Conservation (phyloP, 805 yeast genomes). For the Metschnikowia orientalis region DNA sequence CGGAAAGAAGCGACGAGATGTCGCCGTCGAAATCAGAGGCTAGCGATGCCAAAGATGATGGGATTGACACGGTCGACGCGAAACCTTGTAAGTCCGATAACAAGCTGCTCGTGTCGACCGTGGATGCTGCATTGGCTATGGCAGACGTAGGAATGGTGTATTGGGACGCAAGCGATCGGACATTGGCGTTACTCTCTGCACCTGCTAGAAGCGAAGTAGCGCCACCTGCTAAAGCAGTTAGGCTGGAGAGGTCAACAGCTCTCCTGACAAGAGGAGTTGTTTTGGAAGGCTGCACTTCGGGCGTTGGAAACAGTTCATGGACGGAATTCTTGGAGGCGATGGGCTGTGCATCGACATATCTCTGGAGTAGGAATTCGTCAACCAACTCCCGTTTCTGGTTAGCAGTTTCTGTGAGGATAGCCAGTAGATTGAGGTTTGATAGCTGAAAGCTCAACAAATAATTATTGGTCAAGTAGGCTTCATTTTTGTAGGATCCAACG, state of each 20-base stretch:
- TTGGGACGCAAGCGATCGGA: slow-evolving; percentile 8
- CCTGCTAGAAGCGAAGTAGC: slow-evolving; percentile 4
- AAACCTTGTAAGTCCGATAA: slow-evolving; percentile 11
- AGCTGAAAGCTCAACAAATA: slow-evolving; percentile 36
- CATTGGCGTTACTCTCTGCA: slow-evolving; percentile 3
- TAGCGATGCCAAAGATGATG: slow-evolving; percentile 15
- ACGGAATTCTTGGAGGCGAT: no score
- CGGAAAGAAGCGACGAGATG: slow-evolving; percentile 18
- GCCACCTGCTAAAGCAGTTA: slow-evolving; percentile 7
- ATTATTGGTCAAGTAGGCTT: slow-evolving; percentile 29
- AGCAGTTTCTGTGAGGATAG: slow-evolving; percentile 23
- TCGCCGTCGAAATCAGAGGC: slow-evolving; percentile 12
- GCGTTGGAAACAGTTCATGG: no score
- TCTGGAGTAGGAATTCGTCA: no score
- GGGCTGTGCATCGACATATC: no score
- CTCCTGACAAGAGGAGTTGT: slow-evolving; percentile 2
- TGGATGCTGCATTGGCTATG: slow-evolving; percentile 6
- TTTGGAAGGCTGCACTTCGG: slow-evolving; percentile 9
- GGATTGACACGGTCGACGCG: slow-evolving; percentile 15
- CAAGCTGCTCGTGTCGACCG: slow-evolving; percentile 7
- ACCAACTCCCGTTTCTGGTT: no score
- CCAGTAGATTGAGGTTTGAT: slow-evolving; percentile 28
- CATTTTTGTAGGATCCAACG: slow-evolving; percentile 36
- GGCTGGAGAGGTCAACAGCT: slow-evolving; percentile 3
- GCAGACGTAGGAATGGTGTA: slow-evolving; percentile 9